Evolutionary conservation across 2,329 filamentous ascomycete species (phyloP), one percentile per base, ranked within the genome.

Genomic region (Fusarium begoniae): DNA sequence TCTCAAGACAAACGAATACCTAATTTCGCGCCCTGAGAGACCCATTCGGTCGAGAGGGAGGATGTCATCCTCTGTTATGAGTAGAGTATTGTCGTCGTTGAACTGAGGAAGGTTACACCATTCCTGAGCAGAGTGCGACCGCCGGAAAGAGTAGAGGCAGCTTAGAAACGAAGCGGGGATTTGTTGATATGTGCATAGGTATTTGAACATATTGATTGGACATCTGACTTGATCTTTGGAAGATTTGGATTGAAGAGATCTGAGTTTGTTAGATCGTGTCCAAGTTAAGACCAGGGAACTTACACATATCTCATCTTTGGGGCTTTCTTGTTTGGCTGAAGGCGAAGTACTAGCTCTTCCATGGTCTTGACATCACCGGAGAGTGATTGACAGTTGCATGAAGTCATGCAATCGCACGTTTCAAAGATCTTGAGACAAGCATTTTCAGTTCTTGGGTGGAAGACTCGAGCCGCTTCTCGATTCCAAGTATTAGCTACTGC

Each of bases 1-100:
- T 8, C 74, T 28, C 5, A 76, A 15, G 18, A 75, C 17, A 9
- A 75, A 75, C 1, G 67, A 72, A 17, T 67, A 70, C 3, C 73
- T 17, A 20, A 74, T 75, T 22, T 75, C 73, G 0, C 72, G 59
- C 1, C 73, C 73, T 2, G 72, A 75, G 11, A 69, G 73, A 7
- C 57, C 50, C 9, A 70, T 24, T 11, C 30, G 40, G 2, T 53
- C 26, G 1, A 75, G 43, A 7, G 55, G 12, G 1, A 75, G 11
- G 6, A 30, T 41, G 7, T 58, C 20, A 7, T 59, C 53, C 0
- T 41, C 48, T 1, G 26, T 9, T 5, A 32, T 32, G 2, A 75
- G 43, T 0, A 75, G 10, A 5, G 73, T 75, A 28, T 73, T 75
- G 7, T 75, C 62, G 13, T 75, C 69, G 2, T 44, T 59, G 37